A percentile compares a stretch with the other conserved stretches of the same genome.
These are phyloP conservation scores for Paraleonurus japonicus DNA, from an alignment of 257 asterid species.

Conservation along the genomic window DNA sequence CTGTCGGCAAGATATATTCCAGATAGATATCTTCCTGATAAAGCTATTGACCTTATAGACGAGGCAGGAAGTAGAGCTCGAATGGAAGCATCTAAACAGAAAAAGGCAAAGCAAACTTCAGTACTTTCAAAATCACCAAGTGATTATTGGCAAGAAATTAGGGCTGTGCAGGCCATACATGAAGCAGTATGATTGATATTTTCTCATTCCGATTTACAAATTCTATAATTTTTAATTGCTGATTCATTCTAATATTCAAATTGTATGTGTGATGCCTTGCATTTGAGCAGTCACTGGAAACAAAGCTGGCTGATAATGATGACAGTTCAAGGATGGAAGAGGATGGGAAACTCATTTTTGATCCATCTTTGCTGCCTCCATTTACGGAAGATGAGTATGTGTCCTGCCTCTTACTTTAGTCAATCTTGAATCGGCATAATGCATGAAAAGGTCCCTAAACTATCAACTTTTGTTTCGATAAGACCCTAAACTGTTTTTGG, in stretches of 20 bases:
- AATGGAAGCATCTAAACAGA: slow-evolving; percentile 73
- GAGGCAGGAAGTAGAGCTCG: slow-evolving; percentile 99
- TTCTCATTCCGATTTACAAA: not conserved
- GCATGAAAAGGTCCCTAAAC: too few relatives aligned
- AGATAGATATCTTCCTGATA: slow-evolving; percentile 95
- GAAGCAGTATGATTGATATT: slow-evolving; percentile 49
- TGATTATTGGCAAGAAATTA: slow-evolving; percentile 92
- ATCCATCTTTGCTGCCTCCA: slow-evolving; percentile 33
- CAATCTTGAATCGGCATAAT: not conserved
- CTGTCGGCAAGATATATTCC: slow-evolving; percentile 86
- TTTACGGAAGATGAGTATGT: slow-evolving; percentile 69
- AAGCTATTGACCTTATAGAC: slow-evolving; percentile 94
- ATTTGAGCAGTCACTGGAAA: slow-evolving; percentile 49
- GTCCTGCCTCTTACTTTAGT: slow-evolving; percentile 21
- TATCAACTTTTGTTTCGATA: too few relatives aligned
- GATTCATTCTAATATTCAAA: slow-evolving; percentile 23
- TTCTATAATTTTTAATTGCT: not conserved
- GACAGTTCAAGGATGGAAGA: slow-evolving; percentile 37
- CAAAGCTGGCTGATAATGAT: slow-evolving; percentile 43
- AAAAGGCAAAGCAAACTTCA: slow-evolving; percentile 65
- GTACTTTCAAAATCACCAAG: slow-evolving; percentile 67
- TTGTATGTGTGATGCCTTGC: slow-evolving; percentile 23
- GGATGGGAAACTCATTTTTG: slow-evolving; percentile 32
- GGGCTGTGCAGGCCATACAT: slow-evolving; percentile 76
- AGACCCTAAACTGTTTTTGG: too few relatives aligned